Evolutionary conservation across 2,329 filamentous ascomycete species (phyloP), one percentile per base, ranked within the genome.

Genomic region (Leptographium wingfieldii): DNA sequence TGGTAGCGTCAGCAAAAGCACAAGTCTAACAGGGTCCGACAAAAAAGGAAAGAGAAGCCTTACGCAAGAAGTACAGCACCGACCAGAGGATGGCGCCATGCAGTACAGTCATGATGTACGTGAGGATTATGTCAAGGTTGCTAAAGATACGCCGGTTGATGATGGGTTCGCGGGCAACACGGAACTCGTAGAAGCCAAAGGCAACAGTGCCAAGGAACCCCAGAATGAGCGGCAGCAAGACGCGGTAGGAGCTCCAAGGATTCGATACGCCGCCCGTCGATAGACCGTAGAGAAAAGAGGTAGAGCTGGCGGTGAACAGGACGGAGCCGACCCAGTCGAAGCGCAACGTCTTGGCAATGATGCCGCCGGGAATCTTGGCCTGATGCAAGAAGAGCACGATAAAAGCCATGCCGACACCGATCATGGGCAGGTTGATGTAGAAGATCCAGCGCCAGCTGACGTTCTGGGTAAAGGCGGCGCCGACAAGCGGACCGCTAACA

Each of bases 1-100:
- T 61, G 51, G n/a, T 1, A 2, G 14, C 49, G 40, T 55, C 48
- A 59, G 51, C 10, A n/a, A 43, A 19, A n/a, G 43, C 16, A 46
- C 43, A 22, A 19, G 19, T 10, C 19, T n/a, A 7, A 9, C 1
- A 9, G 43, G 14, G 16, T 1, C 10, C 3, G 16, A 29, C 12
- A 48, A 25, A 14, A 14, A 25, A 19, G n/a, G 33, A 29, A 46
- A 22, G 33, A 16, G 22, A n/a, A 12, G 16, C 49, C 76, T 77
- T 3, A 73, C 69, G 64, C 75, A 77, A 1, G 64, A 67, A 84
- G 69, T 83, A 84, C 3, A 83, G 69, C 0, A 80, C 63, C 19
- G 74, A 76, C 79, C 80, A 80, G 29, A 79, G 73, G 19, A 82
- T 71, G 62, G 80, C 75, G 59, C 82, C 82, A 66, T 86, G 82